These are phyloP conservation scores for Bullera alba DNA, from an alignment of 768 basidiomycete species.

Conservation along the genomic window DNA sequence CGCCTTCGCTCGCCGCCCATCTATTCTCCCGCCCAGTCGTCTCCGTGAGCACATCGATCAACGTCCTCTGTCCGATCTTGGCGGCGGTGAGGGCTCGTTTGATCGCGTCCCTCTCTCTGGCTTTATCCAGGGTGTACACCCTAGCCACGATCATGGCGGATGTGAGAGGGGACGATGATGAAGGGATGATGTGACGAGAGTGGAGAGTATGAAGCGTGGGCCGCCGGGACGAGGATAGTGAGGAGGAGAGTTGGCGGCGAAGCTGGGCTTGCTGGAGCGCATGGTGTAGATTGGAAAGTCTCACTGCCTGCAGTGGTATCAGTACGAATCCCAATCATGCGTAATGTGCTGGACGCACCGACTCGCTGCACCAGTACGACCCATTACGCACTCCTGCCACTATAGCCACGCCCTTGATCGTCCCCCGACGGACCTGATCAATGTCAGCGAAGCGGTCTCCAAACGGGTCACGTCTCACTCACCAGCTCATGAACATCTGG, in stretches of 20 bases:
- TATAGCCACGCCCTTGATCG: conserved; percentile 3
- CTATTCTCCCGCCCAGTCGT: background rate
- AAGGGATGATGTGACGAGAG: background rate
- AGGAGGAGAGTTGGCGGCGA: background rate
- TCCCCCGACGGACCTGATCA: conserved; percentile 2
- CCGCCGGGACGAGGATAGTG: background rate
- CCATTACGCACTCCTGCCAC: conserved; percentile 2
- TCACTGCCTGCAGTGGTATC: too few relatives aligned
- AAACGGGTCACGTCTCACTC: background rate
- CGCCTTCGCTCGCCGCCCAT: background rate
- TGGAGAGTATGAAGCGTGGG: background rate
- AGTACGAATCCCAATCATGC: too few relatives aligned
- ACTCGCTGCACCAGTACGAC: conserved; percentile 4
- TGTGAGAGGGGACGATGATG: background rate
- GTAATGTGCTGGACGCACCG: background rate
- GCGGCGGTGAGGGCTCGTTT: background rate
- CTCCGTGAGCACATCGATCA: background rate
- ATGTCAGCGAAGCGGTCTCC: background rate
- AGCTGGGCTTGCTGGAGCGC: background rate
- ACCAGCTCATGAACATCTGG: conserved; percentile 7
- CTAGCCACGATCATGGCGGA: background rate
- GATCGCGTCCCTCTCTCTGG: background rate
- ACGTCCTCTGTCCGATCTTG: background rate
- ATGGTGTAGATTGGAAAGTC: background rate
- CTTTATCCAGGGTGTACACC: background rate